Evolutionary conservation across 192 early-diverging fungal species (phyloP).

Genomic region (Dimargaris verticillata): DNA sequence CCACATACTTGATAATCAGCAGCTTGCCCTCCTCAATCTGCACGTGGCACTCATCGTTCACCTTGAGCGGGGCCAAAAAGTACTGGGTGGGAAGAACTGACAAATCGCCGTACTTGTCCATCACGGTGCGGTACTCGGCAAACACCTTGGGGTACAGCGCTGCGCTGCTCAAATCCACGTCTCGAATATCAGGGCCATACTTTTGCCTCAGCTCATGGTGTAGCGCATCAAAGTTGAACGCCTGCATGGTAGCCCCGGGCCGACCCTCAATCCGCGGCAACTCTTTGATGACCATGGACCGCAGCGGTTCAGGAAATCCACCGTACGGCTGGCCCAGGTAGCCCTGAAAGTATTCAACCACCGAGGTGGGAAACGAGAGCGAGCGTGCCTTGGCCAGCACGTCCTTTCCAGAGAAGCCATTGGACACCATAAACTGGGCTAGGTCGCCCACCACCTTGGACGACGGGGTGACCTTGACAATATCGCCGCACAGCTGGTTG

Average conservation of each 20-base stretch:
- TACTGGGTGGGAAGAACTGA: slow-evolving; percentile 80
- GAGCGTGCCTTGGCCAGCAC: slow-evolving; percentile 56
- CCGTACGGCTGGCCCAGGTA: slow-evolving; percentile 86
- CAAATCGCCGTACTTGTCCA: slow-evolving; percentile 72
- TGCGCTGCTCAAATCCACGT: slow-evolving; percentile 71
- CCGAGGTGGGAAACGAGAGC: slow-evolving; percentile 84
- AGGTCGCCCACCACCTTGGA: slow-evolving; percentile 97
- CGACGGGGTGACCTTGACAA: slow-evolving; percentile 95
- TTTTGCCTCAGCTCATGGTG: slow-evolving; percentile 62
- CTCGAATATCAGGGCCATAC: slow-evolving; percentile 62
- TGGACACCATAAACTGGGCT: slow-evolving; percentile 95
- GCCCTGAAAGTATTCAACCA: slow-evolving; percentile 95
- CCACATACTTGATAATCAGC: slow-evolving; percentile 77
- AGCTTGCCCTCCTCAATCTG: slow-evolving; percentile 76
- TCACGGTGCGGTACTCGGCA: slow-evolving; percentile 55
- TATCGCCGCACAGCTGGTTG: slow-evolving; percentile 83
- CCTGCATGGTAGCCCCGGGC: slow-evolving; percentile 62
- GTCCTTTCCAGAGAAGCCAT: slow-evolving; percentile 56
- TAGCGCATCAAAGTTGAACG: slow-evolving; percentile 60
- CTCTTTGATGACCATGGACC: slow-evolving; percentile 62
- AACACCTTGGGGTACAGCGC: slow-evolving; percentile 92
- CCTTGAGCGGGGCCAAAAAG: slow-evolving; percentile 71
- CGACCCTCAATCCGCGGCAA: slow-evolving; percentile 62
- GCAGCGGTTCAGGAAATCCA: slow-evolving; percentile 85
- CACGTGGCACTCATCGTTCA: slow-evolving; percentile 81